Evolutionary conservation across 129 eudicot species (phyloP).

Genomic region (Helichrysum umbraculigerum): DNA sequence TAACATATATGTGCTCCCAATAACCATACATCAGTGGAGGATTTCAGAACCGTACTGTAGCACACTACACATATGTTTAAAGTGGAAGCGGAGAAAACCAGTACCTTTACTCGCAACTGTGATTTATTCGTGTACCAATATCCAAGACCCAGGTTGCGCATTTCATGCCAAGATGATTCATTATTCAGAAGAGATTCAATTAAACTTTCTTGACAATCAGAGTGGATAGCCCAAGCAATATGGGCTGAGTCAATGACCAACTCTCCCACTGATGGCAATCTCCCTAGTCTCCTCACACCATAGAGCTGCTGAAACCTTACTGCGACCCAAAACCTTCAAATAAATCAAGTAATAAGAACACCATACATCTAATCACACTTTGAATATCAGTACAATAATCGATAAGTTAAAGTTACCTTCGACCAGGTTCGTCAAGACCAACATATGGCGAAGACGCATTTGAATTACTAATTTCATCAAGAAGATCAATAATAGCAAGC

Average conservation of each 20-base stretch:
- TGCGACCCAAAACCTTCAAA: conserved; percentile 81
- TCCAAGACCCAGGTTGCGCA: conserved; percentile 87
- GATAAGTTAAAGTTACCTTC: conserved; percentile 53
- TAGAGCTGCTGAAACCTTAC: conserved; percentile 78
- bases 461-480: conserved; percentile 69
- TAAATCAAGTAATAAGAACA: conserved; percentile 9
- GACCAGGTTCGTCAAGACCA: conserved; percentile 93
- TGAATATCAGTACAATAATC: neutral
- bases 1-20: no score
- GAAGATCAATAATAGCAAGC: conserved; percentile 73
- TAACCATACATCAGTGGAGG: no score
- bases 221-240: conserved; percentile 91
- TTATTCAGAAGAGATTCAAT: conserved; percentile 59
- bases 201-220: conserved; percentile 90
- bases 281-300: conserved; percentile 54
- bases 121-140: conserved; percentile 81
- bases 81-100: neutral
- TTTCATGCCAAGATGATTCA: conserved; percentile 90
- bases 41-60: neutral
- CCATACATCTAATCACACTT: neutral
- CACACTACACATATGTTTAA: neutral
- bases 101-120: conserved; percentile 84
- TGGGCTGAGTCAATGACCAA: conserved; percentile 56
- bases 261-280: conserved; percentile 58
- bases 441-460: conserved; percentile 71